phyloP scores from a whole-genome alignment of 768 basidiomycete species.

The Boletus vermiculosoides region DNA sequence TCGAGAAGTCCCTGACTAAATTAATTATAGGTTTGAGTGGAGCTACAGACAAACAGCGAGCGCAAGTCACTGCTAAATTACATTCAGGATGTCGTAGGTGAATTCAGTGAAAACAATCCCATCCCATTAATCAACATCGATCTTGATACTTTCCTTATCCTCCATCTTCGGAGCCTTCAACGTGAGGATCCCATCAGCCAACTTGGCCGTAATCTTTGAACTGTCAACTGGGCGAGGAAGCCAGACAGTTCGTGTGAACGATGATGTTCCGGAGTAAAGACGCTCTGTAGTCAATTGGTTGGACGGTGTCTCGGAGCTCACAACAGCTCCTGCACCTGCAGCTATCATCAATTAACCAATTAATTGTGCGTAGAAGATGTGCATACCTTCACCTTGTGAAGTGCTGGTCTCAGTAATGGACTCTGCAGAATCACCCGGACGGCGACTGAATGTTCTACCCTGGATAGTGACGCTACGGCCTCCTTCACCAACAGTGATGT shows the following conservation, averaged over 20 bases:
- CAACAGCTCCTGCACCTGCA: slow-evolving; percentile 15
- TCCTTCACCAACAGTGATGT: slow-evolving; percentile 67
- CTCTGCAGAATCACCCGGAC: slow-evolving; percentile 20
- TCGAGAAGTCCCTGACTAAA: no score
- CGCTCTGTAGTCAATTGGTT: slow-evolving; percentile 61
- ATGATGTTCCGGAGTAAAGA: slow-evolving; percentile 49
- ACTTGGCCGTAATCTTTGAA: slow-evolving; percentile 56
- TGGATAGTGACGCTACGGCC: slow-evolving; percentile 73
- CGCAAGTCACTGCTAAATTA: neutral
- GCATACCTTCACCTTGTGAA: slow-evolving; percentile 32
- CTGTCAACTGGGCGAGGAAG: slow-evolving; percentile 63
- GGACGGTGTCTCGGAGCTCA: slow-evolving; percentile 23
- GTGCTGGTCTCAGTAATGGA: slow-evolving; percentile 12
- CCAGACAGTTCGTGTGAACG: slow-evolving; percentile 71
- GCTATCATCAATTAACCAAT: neutral
- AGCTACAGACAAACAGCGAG: slow-evolving; percentile 4
- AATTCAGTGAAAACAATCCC: neutral
- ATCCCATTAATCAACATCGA: slow-evolving; percentile 37
- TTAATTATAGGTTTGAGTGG: slow-evolving; percentile 1
- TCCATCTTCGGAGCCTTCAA: slow-evolving; percentile 59
- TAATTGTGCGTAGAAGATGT: neutral
- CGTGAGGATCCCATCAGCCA: slow-evolving; percentile 69
- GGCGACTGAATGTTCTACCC: slow-evolving; percentile 48
- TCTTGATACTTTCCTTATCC: slow-evolving; percentile 52
- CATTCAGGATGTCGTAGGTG: neutral